A percentile compares a stretch with the other conserved stretches of the same genome.
Conservation (phyloP, 495 filamentous ascomycete species). For the Penicillium crystallinum region DNA sequence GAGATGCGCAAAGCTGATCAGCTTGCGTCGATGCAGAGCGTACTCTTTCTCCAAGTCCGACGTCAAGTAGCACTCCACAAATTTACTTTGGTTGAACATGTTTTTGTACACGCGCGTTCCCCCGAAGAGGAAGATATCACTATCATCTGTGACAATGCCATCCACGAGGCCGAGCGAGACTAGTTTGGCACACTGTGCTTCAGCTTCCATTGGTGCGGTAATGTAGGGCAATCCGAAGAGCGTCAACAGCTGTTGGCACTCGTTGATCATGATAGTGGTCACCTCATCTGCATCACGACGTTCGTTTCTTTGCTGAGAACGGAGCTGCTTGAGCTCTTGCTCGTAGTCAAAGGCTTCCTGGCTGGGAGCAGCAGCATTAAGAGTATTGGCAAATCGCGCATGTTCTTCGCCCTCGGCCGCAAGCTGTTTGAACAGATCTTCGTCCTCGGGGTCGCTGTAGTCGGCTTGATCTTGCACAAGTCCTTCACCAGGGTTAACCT, state of each 20-base stretch:
- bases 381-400: constrained; percentile 77
- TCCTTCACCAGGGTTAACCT: constrained; percentile 21
- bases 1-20: constrained; percentile 84
- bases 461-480: constrained; percentile 40
- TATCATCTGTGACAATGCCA: constrained; percentile 97
- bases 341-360: constrained; percentile 77
- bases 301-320: constrained; percentile 92
- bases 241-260: constrained; percentile 84
- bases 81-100: constrained; percentile 98
- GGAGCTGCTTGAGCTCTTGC: constrained; percentile 75
- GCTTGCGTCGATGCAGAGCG: constrained; percentile 69
- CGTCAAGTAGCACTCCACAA: constrained; percentile 92
- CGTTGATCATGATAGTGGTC: constrained; percentile 85
- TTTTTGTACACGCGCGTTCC: constrained; percentile 97
- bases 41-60: constrained; percentile 85
- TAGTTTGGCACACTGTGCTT: constrained; percentile 94
- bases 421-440: constrained; percentile 77
- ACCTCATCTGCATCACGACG: constrained; percentile 94
- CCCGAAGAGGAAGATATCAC: constrained; percentile 95
- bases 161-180: constrained; percentile 83
- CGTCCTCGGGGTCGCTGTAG: constrained; percentile 86
- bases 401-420: constrained; percentile 89
- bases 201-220: constrained; percentile 97
- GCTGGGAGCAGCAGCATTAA: constrained; percentile 58
- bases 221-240: constrained; percentile 95